Evolutionary conservation across 176 grass and related monocot species (phyloP), one percentile per base, ranked within the genome.

Genomic region (Aegilops speltoides): DNA sequence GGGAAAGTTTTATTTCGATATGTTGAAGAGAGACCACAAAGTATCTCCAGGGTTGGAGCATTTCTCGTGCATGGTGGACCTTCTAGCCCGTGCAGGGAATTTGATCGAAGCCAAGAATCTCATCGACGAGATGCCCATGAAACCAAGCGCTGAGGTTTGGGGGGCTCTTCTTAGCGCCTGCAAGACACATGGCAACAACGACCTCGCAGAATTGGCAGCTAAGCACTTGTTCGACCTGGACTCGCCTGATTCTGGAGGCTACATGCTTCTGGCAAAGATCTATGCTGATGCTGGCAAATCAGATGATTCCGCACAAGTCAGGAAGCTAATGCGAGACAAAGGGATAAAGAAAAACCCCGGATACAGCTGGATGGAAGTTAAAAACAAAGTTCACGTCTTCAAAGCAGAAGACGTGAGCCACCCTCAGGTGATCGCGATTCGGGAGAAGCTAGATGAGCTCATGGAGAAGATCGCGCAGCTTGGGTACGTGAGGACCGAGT

Each of bases 1-100:
- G 73, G 96, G 93, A 12, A 94, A 86, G 70, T 85, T 78, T 84
- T 98, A 96, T 94, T 98, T 98, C 64, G 91, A 90, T 84, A 91
- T 78, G 69, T 92, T 94, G 96, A 88, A 84, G 20, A 94, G 59
- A 82, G 68, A 76, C 68, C 92, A 98, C 64, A 86, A 89, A 22
- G 82, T 98, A 82, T 89, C 41, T 79, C 93, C 96, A 22, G 92
- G 96, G 28, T 32, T 94, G 67, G 93, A 98, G 79, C 97, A 96
- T 82, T 98, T 91, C 83, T 90, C 97, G 62, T 98, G 97, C 79
- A 96, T 98, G 92, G 94, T 96, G 19, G 97, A 98, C 87, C 97
- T 96, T 91, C 90, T 98, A 74, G 90, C 92, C 76, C 90, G 94
- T 8, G 81, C 87, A 29, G 96, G 96, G 64, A 77, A 88, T 50